These are phyloP conservation scores for Agaricales sp. DNA, from an alignment of 1,284 basidiomycete genomes.

Conservation along the genomic window DNA sequence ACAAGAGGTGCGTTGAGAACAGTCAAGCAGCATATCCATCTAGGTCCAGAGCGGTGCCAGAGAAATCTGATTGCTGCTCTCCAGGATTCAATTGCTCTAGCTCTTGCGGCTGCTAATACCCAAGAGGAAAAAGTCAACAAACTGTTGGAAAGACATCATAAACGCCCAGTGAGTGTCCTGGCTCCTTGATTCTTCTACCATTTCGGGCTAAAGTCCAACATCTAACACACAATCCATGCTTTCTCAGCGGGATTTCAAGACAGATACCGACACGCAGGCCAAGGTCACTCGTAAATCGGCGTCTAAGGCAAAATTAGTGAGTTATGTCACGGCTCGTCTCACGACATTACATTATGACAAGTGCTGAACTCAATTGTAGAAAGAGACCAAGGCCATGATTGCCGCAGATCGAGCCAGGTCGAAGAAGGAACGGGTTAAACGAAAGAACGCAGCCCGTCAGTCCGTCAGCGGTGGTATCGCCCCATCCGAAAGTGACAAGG, in stretches of 20 bases:
- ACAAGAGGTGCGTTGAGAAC: conserved; percentile 9
- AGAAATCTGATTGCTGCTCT: too few relatives aligned
- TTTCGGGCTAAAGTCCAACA: conserved; percentile 3
- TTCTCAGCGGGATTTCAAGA: too few relatives aligned
- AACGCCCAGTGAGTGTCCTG: conserved; percentile 19
- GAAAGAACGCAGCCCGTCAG: not conserved
- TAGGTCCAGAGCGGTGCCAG: too few relatives aligned
- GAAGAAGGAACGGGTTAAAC: conserved; percentile 21
- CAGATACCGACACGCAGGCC: not conserved
- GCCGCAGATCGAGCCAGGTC: conserved; percentile 15
- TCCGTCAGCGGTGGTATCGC: not conserved
- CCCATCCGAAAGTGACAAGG: not conserved
- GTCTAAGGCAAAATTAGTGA: conserved; percentile 18
- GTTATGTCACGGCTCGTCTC: conserved; percentile 11
- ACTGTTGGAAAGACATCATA: conserved; percentile 25
- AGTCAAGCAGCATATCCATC: not conserved
- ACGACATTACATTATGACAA: conserved; percentile 8
- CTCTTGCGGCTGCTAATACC: conserved; percentile 25
- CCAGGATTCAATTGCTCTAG: conserved; percentile 32
- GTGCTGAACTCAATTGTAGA: conserved; percentile 14
- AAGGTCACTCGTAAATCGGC: too few relatives aligned
- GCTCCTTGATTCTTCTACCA: not conserved
- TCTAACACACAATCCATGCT: conserved; percentile 1
- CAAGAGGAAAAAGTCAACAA: conserved; percentile 28
- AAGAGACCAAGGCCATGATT: conserved; percentile 17